These are phyloP conservation scores for Lumnitzera racemosa DNA, from an alignment of 345 rosid species.

Conservation along the genomic window DNA sequence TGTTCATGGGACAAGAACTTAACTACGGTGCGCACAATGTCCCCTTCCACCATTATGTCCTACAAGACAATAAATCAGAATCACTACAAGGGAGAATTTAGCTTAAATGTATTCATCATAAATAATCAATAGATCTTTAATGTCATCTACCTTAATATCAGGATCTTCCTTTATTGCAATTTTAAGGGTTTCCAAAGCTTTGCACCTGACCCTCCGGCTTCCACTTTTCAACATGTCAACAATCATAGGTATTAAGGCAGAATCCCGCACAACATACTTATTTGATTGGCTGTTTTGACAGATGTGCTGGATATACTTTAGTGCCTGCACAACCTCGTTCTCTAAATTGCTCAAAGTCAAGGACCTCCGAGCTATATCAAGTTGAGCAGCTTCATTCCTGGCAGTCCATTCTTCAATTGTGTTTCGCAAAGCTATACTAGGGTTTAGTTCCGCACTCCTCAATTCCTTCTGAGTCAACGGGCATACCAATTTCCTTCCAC, in stretches of 20 bases:
- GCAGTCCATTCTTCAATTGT: conserved; percentile 96
- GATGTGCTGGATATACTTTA: conserved; percentile 48
- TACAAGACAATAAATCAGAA: conserved; percentile 13
- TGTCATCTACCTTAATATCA: conserved; percentile 61
- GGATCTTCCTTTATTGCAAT: conserved; percentile 72
- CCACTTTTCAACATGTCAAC: conserved; percentile 66
- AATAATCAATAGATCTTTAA: not conserved
- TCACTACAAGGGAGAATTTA: too few relatives aligned
- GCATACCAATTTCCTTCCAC: conserved; percentile 52
- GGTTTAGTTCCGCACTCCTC: conserved; percentile 54
- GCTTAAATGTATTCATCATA: too few relatives aligned
- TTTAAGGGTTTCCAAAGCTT: conserved; percentile 66
- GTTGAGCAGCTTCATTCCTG: conserved; percentile 79
- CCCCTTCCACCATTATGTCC: conserved; percentile 87
- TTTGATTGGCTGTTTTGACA: conserved; percentile 46
- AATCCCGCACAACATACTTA: conserved; percentile 51
- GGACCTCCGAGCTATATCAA: conserved; percentile 71
- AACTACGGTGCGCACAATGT: conserved; percentile 82
- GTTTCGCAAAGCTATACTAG: conserved; percentile 74
- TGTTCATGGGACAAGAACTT: conserved; percentile 71
- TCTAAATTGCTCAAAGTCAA: conserved; percentile 56
- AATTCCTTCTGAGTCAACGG: conserved; percentile 68
- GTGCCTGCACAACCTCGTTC: conserved; percentile 46
- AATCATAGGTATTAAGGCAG: conserved; percentile 68
- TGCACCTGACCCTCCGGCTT: conserved; percentile 70